A percentile compares a stretch with the other conserved stretches of the same genome.
Conservation (phyloP, 805 yeast species). For the Suhomyces xylopsoci region DNA sequence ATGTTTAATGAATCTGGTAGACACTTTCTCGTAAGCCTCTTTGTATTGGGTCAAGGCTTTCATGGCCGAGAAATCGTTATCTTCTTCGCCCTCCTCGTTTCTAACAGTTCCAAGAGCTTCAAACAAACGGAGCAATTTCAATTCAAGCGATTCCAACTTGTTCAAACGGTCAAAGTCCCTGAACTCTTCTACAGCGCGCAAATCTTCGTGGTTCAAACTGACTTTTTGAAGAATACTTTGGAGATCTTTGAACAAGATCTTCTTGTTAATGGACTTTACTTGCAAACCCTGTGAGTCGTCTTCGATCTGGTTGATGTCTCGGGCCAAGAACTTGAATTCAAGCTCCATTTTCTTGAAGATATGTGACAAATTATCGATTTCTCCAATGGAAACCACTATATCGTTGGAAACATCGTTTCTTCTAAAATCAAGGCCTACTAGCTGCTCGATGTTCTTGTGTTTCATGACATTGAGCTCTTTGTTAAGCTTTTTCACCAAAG, state of each 20-base stretch:
- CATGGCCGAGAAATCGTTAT: slow-evolving; percentile 58
- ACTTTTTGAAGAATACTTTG: slow-evolving; percentile 68
- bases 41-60: slow-evolving; percentile 68
- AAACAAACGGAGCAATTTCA: slow-evolving; percentile 52
- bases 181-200: slow-evolving; percentile 45
- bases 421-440: slow-evolving; percentile 35
- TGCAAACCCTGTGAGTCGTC: slow-evolving; percentile 78
- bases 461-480: slow-evolving; percentile 61
- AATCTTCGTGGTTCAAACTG: slow-evolving; percentile 55
- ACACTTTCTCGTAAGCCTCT: slow-evolving; percentile 54
- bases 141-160: slow-evolving; percentile 49
- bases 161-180: slow-evolving; percentile 48
- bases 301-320: slow-evolving; percentile 70
- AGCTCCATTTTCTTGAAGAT: slow-evolving; percentile 41
- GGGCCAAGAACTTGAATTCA: slow-evolving; percentile 44
- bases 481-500: slow-evolving; percentile 54
- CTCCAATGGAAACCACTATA: slow-evolving; percentile 29
- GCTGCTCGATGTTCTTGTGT: slow-evolving; percentile 54
- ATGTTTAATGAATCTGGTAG: slow-evolving; percentile 47
- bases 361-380: slow-evolving; percentile 33
- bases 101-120: slow-evolving; percentile 64
- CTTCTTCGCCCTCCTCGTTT: slow-evolving; percentile 41
- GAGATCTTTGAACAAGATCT: slow-evolving; percentile 67
- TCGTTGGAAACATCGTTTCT: slow-evolving; percentile 32
- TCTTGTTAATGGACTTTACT: slow-evolving; percentile 77